Percentiles rank a stretch among this genome's conserved stretches.
Evolutionary conservation across 129 eudicot species (phyloP).

Genomic region (Pseudognaphalium luteoalbum): DNA sequence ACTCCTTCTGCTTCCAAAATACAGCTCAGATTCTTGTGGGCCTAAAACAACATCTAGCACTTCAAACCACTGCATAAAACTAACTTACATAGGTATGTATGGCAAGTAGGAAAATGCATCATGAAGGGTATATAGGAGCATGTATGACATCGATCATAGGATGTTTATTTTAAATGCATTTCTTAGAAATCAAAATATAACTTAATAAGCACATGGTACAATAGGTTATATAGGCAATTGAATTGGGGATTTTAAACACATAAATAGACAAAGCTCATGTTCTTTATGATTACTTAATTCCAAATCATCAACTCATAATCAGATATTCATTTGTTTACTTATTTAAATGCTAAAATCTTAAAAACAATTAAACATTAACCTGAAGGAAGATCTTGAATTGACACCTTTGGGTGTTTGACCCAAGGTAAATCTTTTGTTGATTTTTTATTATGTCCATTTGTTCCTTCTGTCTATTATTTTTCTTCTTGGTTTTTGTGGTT

Average conservation of each 20-base stretch:
- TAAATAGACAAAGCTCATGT: slow-evolving; percentile 31
- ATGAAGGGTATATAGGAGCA: slow-evolving; percentile 23
- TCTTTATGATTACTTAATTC: slow-evolving; percentile 19
- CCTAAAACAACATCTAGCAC: slow-evolving; percentile 80
- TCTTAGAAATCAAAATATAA: slow-evolving; percentile 15
- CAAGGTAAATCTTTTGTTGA: no score
- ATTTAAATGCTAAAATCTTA: background rate
- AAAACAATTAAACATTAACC: no score
- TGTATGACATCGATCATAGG: slow-evolving; percentile 18
- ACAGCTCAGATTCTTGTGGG: no score
- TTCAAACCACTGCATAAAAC: slow-evolving; percentile 76
- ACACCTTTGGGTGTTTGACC: no score
- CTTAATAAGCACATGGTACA: slow-evolving; percentile 30
- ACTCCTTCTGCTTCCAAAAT: no score
- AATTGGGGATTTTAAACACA: slow-evolving; percentile 26
- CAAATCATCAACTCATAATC: slow-evolving; percentile 22
- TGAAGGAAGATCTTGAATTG: no score
- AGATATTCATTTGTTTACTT: slow-evolving; percentile 1
- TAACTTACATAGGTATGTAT: slow-evolving; percentile 26
- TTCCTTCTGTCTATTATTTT: no score
- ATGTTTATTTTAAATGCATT: slow-evolving; percentile 13
- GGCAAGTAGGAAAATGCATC: slow-evolving; percentile 34
- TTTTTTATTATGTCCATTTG: no score
- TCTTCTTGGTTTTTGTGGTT: no score
- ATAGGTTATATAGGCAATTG: slow-evolving; percentile 3